Base-by-base conservation (phyloP, 106 monocot genomes). In the Iris macrosiphon region DNA sequence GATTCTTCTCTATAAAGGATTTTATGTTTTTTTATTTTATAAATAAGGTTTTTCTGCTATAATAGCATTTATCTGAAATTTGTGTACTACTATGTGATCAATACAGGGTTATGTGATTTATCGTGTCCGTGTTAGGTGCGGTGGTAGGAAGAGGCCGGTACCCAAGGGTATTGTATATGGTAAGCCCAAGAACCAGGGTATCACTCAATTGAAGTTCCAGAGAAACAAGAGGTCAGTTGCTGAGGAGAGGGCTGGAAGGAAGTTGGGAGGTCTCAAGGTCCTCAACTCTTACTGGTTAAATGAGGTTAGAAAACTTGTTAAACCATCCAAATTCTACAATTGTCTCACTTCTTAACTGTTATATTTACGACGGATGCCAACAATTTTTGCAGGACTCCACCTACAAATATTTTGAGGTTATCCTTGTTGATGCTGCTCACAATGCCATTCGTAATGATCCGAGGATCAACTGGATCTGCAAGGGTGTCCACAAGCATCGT, bases 161-260 rank as follows among this genome's bases (percentile, higher is more conserved):
- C 65, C 85, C 3, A 85, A 85, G 57, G 85, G 85, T 66, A 85
- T 85, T 57, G 85, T 85, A 0, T 85, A 85, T 18, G 79, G 79
- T 2, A 85, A 85, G 41, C 79, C 85, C 22, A 79, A 64, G 59
- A 72, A 79, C 33, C 85, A 85, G 48, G 85, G 79, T 72, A 79
- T 85, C 31, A 85, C 79, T 27, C 85, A 85, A 35, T 62, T 85
- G 26, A 85, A 79, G 44, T 85, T 85, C 56, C 75, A 76, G 38
- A 75, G 85, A 28, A 85, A 69, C 72, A 85, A 85, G 57, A 64
- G 79, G 55, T 79, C 79, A 0, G 85, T 85, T 49, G 85, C 85
- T 3, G 85, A 85, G 43, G 85, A 85, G 66, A 85, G 85, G 48
- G 85, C 79, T 25, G 85, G 85, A 4, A 59, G 85, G 26, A 85